Conservation (phyloP, 345 rosid species). For the Ceriops zippeliana region DNA sequence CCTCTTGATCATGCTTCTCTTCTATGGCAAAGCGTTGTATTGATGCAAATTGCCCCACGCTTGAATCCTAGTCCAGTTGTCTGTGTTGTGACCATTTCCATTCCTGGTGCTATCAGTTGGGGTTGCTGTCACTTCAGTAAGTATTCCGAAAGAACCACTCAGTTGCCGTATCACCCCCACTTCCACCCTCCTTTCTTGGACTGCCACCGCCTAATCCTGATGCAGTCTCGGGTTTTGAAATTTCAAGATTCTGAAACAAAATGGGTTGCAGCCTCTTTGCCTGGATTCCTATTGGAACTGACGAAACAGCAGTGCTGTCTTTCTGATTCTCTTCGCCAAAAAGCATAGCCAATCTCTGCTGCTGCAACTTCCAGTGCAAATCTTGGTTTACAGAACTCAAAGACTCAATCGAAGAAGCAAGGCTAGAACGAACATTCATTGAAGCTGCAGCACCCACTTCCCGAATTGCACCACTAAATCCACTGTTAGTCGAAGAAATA, state of each 20-base stretch:
- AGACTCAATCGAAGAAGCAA: conserved; percentile 83
- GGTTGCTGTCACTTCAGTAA: conserved; percentile 36
- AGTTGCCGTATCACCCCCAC: conserved; percentile 27
- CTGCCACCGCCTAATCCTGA: conserved; percentile 15
- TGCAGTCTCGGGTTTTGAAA: conserved; percentile 28
- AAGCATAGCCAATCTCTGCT: conserved; percentile 71
- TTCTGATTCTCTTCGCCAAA: conserved; percentile 41
- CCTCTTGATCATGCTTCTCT: conserved; percentile 17
- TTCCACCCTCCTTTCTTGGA: conserved; percentile 33
- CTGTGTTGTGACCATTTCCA: conserved; percentile 19
- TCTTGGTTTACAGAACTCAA: conserved; percentile 87
- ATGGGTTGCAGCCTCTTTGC: conserved; percentile 52
- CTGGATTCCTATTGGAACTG: conserved; percentile 34
- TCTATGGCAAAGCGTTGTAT: conserved; percentile 46
- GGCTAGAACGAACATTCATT: conserved; percentile 49
- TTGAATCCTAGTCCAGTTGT: conserved; percentile 39
- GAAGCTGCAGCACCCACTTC: conserved; percentile 36
- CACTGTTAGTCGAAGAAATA: conserved; percentile 15
- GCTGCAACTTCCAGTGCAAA: conserved; percentile 92
- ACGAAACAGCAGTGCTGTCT: conserved; percentile 22
- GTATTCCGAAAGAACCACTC: conserved; percentile 73
- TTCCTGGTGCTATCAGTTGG: conserved; percentile 34
- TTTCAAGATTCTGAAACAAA: conserved; percentile 61
- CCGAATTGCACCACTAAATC: conserved; percentile 41
- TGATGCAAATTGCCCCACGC: conserved; percentile 42